A percentile compares a stretch with the other conserved stretches of the same genome.
Conservation (phyloP, 192 early-diverging fungal genomes). For the Mortierella alpina region DNA sequence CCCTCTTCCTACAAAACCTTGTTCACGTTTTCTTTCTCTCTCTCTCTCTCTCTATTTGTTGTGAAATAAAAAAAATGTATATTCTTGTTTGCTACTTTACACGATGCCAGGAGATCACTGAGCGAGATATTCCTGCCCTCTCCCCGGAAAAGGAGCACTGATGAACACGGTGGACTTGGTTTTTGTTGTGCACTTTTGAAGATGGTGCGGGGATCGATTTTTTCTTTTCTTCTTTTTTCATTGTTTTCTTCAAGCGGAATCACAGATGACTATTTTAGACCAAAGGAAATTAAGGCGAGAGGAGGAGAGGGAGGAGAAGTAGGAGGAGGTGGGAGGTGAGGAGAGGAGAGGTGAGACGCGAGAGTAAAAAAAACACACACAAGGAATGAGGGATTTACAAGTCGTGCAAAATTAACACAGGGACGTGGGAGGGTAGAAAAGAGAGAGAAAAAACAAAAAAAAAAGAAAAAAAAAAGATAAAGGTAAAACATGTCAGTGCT, state of each 20-base stretch:
- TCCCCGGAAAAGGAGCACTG: not conserved
- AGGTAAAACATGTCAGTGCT: slow-evolving; percentile 1
- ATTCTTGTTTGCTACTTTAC: too few relatives aligned
- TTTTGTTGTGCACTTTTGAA: not conserved
- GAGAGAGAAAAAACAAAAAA: too few relatives aligned
- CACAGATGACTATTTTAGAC: not conserved
- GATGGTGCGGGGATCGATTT: not conserved
- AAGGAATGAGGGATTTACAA: too few relatives aligned
- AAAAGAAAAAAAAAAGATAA: too few relatives aligned
- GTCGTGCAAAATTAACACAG: not conserved
- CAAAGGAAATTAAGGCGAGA: not conserved
- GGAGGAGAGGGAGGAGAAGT: not conserved
- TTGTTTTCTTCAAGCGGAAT: not conserved
- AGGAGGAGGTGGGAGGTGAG: not conserved
- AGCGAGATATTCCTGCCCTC: not conserved
- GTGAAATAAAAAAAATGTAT: not conserved
- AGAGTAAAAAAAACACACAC: too few relatives aligned
- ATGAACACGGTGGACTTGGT: not conserved
- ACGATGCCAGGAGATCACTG: too few relatives aligned
- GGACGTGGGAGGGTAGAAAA: not conserved
- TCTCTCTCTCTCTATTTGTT: not conserved
- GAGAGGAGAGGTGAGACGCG: too few relatives aligned
- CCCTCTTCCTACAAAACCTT: not conserved
- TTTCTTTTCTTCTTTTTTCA: not conserved
- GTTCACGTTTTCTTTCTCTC: slow-evolving; percentile 1